Conservation (phyloP, 257 asterid species). For the Penstemon davidsonii region DNA sequence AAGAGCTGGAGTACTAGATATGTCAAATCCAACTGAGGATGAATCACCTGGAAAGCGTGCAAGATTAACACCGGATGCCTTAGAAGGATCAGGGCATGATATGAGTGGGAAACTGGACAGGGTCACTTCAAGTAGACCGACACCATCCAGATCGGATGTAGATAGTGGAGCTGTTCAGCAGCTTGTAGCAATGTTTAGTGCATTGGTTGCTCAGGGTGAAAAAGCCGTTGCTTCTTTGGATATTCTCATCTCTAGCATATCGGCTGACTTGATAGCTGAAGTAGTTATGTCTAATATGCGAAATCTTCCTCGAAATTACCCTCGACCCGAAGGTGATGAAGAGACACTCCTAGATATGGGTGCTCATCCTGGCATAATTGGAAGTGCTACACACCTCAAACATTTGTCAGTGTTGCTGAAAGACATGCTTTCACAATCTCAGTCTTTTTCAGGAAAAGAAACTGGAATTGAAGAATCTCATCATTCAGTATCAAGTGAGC, state of each 20-base stretch:
- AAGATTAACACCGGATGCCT: conserved; percentile 40
- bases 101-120: conserved; percentile 41
- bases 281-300: conserved; percentile 86
- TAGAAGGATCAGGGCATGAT: conserved; percentile 51
- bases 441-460: conserved; percentile 37
- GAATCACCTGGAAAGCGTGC: conserved; percentile 73
- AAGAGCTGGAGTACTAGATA: conserved; percentile 55
- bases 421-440: conserved; percentile 52
- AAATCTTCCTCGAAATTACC: conserved; percentile 64
- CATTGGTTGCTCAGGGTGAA: conserved; percentile 95
- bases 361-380: conserved; percentile 43
- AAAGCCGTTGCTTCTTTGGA: conserved; percentile 76
- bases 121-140: conserved; percentile 41
- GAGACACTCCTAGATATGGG: conserved; percentile 38
- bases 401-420: conserved; percentile 63
- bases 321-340: conserved; percentile 56
- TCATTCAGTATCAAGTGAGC: conserved; percentile 39
- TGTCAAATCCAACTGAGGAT: conserved; percentile 47
- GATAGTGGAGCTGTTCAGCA: conserved; percentile 90
- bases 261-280: conserved; percentile 94
- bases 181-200: conserved; percentile 94
- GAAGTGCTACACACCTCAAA: conserved; percentile 56
- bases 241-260: conserved; percentile 92
- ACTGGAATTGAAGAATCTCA: conserved; percentile 40
- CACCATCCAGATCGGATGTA: conserved; percentile 44